Percentiles rank a stretch among this genome's conserved stretches.
These are phyloP conservation scores for Fusarium sterilihyphosum DNA, from an alignment of 2,329 filamentous ascomycete species.

Conservation along the genomic window DNA sequence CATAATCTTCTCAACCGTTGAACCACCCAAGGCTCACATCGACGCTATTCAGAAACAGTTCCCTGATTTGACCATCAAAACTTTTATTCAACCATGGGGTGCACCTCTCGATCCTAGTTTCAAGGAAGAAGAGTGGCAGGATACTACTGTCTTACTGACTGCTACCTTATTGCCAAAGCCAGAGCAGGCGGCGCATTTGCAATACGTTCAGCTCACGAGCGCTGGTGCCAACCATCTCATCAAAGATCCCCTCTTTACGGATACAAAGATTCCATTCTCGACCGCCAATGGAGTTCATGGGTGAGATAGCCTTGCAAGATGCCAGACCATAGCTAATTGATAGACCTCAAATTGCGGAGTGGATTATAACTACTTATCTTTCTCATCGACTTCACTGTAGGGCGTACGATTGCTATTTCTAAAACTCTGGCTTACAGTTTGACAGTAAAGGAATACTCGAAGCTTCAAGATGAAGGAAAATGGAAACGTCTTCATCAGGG, in stretches of 20 bases:
- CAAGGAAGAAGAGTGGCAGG: slow-evolving; percentile 54
- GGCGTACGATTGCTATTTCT: slow-evolving; percentile 19
- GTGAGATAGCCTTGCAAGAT: slow-evolving; percentile 45
- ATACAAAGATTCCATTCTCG: slow-evolving; percentile 61
- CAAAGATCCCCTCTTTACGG: slow-evolving; percentile 57
- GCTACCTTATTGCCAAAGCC: slow-evolving; percentile 54
- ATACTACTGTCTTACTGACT: slow-evolving; percentile 61
- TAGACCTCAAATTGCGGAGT: slow-evolving; percentile 67
- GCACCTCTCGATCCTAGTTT: slow-evolving; percentile 40
- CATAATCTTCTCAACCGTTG: slow-evolving; percentile 51
- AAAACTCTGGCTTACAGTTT: not conserved
- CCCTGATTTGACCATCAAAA: slow-evolving; percentile 56
- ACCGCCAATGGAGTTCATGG: slow-evolving; percentile 69
- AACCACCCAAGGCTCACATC: slow-evolving; percentile 47
- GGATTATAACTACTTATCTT: slow-evolving; percentile 63
- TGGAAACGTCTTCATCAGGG: slow-evolving; percentile 51
- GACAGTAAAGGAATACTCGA: slow-evolving; percentile 57
- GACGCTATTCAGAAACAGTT: slow-evolving; percentile 52
- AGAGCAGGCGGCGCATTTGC: slow-evolving; percentile 57
- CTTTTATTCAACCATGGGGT: slow-evolving; percentile 44
- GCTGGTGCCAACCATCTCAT: slow-evolving; percentile 64
- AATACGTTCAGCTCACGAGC: slow-evolving; percentile 64
- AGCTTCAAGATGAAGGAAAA: slow-evolving; percentile 53
- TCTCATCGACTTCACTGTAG: slow-evolving; percentile 59
- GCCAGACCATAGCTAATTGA: not conserved